These are phyloP conservation scores for Candida krabiensis DNA, from an alignment of 805 yeast species.

Conservation along the genomic window DNA sequence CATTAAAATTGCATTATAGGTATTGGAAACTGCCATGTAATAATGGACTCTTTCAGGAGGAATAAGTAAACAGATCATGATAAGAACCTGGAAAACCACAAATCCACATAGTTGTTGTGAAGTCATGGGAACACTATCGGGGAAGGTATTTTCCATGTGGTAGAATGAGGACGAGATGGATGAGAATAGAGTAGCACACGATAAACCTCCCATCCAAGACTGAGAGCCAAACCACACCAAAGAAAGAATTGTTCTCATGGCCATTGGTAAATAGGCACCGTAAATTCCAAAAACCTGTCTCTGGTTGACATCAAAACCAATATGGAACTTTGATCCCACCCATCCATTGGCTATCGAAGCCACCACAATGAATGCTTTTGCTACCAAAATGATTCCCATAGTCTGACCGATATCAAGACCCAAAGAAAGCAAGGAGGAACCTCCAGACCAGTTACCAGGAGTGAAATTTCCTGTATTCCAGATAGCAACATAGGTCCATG, in stretches of 20 bases:
- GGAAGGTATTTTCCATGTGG: constrained; percentile 7
- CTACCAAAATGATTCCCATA: constrained; percentile 33
- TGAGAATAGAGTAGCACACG: constrained; percentile 37
- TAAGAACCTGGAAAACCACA: constrained; percentile 41
- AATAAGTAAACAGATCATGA: constrained; percentile 23
- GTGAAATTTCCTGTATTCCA: constrained; percentile 35
- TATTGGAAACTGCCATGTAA: constrained; percentile 21
- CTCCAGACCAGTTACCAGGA: constrained; percentile 9
- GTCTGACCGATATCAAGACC: constrained; percentile 41
- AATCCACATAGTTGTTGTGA: constrained; percentile 43
- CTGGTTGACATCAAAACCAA: constrained; percentile 45
- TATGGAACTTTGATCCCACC: constrained; percentile 38
- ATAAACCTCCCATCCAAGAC: constrained; percentile 45
- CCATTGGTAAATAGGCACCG: constrained; percentile 43
- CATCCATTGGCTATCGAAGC: constrained; percentile 6
- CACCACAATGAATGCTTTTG: constrained; percentile 49
- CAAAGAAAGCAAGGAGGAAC: constrained; percentile 9
- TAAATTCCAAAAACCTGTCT: constrained; percentile 45
- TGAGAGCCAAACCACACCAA: constrained; percentile 46
- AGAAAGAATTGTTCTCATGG: constrained; percentile 42
- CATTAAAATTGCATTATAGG: constrained; percentile 22
- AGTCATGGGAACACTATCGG: constrained; percentile 35
- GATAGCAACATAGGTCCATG: constrained; percentile 38
- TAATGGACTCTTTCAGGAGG: constrained; percentile 30
- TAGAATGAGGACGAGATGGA: constrained; percentile 35